Percentiles rank a stretch among this genome's conserved stretches.
Evolutionary conservation across 2,329 filamentous ascomycete species (phyloP).

Genomic region (Ceratocystis ficicola): DNA sequence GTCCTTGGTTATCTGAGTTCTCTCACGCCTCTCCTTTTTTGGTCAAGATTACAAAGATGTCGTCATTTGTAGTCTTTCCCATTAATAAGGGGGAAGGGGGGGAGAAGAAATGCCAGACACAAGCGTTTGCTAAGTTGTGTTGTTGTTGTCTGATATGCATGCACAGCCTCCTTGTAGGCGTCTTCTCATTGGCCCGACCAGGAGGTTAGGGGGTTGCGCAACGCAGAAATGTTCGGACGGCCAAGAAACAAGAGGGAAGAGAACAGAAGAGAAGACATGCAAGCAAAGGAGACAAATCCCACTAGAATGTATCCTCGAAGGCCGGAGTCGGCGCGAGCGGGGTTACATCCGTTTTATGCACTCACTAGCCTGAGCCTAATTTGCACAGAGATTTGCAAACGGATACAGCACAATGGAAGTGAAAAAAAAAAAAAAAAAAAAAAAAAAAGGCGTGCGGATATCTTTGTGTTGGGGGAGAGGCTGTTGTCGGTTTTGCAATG

Average conservation of each 20-base stretch:
- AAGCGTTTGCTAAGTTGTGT: neutral
- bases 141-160: neutral
- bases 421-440: neutral
- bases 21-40: neutral
- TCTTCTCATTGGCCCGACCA: too few relatives aligned
- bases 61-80: neutral
- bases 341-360: neutral
- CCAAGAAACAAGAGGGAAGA: neutral
- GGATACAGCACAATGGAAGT: neutral
- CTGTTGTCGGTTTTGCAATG: too few relatives aligned
- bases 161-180: neutral
- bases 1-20: neutral
- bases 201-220: neutral
- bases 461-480: too few relatives aligned
- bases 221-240: neutral
- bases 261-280: constrained; percentile 19
- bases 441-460: neutral
- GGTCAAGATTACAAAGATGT: neutral
- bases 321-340: neutral
- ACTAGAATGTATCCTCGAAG: neutral
- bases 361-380: neutral
- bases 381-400: neutral
- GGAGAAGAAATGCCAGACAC: too few relatives aligned
- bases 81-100: neutral
- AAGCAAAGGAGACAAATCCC: neutral